Conservation (phyloP, 1,284 basidiomycete species). For the Ustilago cynodontis region DNA sequence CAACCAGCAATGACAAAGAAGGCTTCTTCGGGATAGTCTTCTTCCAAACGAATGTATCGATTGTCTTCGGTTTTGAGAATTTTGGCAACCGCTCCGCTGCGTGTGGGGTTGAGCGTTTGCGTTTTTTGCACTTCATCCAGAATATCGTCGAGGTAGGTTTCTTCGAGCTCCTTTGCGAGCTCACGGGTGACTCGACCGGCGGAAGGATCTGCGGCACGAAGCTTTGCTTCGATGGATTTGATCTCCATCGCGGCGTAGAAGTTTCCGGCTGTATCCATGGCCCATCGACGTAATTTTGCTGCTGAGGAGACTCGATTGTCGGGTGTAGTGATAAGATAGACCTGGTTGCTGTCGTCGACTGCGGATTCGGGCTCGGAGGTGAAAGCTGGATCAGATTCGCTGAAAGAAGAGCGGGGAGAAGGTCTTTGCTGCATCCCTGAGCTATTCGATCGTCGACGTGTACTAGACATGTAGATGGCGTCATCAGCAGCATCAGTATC, state of each 20-base stretch:
- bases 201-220: conserved; percentile 56
- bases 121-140: conserved; percentile 68
- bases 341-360: conserved; percentile 25
- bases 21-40: conserved; percentile 68
- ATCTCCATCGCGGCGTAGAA: conserved; percentile 70
- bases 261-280: conserved; percentile 64
- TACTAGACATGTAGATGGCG: conserved; percentile 26
- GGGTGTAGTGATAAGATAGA: conserved; percentile 68
- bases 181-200: conserved; percentile 28
- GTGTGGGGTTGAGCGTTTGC: conserved; percentile 61
- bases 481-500: conserved; percentile 26
- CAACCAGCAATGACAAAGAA: conserved; percentile 69
- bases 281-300: conserved; percentile 67
- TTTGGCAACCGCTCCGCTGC: conserved; percentile 44
- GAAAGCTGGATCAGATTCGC: conserved; percentile 2
- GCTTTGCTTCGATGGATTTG: conserved; percentile 66
- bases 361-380: conserved; percentile 9
- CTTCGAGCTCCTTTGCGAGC: conserved; percentile 50
- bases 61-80: conserved; percentile 63
- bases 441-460: conserved; percentile 26
- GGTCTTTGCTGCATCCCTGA: conserved; percentile 24
- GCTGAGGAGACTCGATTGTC: conserved; percentile 69
- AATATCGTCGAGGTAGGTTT: conserved; percentile 65
- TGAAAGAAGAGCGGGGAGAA: conserved; percentile 31
- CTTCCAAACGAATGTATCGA: conserved; percentile 64